Percentiles rank a stretch among this genome's conserved stretches.
Evolutionary conservation across 148 eudicot species (phyloP).

Genomic region (Arctostaphylos glauca): DNA sequence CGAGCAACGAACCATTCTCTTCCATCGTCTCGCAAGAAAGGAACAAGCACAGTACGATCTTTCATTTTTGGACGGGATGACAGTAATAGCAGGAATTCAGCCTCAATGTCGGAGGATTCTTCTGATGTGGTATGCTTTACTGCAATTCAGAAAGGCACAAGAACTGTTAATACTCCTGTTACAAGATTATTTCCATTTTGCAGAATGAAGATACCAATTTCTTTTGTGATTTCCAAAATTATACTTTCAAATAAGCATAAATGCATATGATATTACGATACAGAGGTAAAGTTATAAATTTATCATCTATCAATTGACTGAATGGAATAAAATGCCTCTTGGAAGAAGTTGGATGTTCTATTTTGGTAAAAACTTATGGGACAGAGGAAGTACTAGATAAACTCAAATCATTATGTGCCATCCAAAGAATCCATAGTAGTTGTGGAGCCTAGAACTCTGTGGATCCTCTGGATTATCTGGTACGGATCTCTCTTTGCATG

Average conservation of each 20-base stretch:
- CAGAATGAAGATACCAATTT: no score
- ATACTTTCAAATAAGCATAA: not conserved
- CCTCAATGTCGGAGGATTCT: conserved; percentile 58
- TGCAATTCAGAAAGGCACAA: not conserved
- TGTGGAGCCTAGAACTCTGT: no score
- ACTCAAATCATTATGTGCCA: not conserved
- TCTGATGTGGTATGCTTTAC: conserved; percentile 47
- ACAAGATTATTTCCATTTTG: not conserved
- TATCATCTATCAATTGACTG: not conserved
- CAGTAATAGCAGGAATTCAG: conserved; percentile 80
- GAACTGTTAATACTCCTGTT: not conserved
- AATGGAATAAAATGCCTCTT: not conserved
- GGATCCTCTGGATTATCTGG: no score
- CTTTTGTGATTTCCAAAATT: not conserved
- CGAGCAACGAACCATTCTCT: conserved; percentile 57
- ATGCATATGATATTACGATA: not conserved
- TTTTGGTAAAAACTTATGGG: not conserved
- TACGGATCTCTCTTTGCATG: no score
- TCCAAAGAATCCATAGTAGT: not conserved
- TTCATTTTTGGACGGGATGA: conserved; percentile 91
- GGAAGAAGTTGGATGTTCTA: not conserved
- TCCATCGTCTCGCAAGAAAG: conserved; percentile 47
- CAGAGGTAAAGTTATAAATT: not conserved
- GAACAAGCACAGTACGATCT: conserved; percentile 47
- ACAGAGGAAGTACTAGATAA: not conserved